Evolutionary conservation across 1,139 yeast species (phyloP), one percentile per base, ranked within the genome.

Genomic region (Schizosaccharomyces versatilis): DNA sequence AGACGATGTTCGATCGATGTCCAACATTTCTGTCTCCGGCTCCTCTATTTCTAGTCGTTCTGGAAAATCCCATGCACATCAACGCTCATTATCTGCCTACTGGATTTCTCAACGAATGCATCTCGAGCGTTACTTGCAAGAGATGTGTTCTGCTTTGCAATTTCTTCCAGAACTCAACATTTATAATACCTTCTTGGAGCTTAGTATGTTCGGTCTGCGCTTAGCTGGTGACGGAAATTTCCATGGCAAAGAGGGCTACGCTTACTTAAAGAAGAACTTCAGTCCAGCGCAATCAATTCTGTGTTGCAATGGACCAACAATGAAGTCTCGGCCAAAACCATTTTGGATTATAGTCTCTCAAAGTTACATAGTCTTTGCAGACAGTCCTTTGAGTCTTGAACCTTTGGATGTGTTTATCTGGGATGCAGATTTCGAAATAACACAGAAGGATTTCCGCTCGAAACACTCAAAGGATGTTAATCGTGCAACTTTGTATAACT

Each of bases 331-430:
- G 66, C 88, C 94, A 61, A 80, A 90, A 1, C 82, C 81, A 54
- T 90, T 90, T 65, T 93, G 99, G 99, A 78, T 85, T 61, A 70
- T 90, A 59, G 77, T 90, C 1, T 75, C 97, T 58, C 82, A 80
- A 63, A 81, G 95, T 1, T 93, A 85, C 63, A 73, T 93, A 52
- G 77, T 84, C 69, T 84, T 84, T 64, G 95, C 88, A 1, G 79
- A 93, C 1, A 86, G 84, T 63, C 81, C 88, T 57, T 78, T 80
- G 61, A 82, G 94, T 2, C 84, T 96, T 0, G 78, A 86, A 0
- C 94, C 95, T 0, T 71, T 85, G 55, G 99, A 93, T 62, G 95
- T 90, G 0, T 90, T 93, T 62, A 65, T 88, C 53, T 84, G 38
- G 15, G 98, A 90, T 62, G 68, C 79, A 0, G 69, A 71, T 24